These are phyloP conservation scores for Gnomoniopsis smithogilvyi DNA, from an alignment of 2,329 filamentous ascomycete genomes.

Conservation along the genomic window DNA sequence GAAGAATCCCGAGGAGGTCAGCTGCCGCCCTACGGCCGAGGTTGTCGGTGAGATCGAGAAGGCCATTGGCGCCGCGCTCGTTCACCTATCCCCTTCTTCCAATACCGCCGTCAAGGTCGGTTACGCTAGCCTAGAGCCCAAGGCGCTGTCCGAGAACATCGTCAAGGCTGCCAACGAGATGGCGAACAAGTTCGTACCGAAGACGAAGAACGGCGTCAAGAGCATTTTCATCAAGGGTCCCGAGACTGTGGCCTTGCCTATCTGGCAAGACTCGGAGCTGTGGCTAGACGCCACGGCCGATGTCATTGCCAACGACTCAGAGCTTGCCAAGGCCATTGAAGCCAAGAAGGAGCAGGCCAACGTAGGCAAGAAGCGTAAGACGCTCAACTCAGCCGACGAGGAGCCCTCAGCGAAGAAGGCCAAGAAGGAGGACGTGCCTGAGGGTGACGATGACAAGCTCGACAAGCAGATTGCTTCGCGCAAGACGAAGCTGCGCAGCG, in stretches of 20 bases:
- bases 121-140: slow-evolving; percentile 67
- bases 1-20: slow-evolving; percentile 38
- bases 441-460: slow-evolving; percentile 49
- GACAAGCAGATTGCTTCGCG: slow-evolving; percentile 59
- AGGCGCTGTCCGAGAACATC: slow-evolving; percentile 79
- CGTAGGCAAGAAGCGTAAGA: slow-evolving; percentile 64
- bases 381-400: slow-evolving; percentile 31
- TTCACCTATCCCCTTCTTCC: slow-evolving; percentile 74
- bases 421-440: slow-evolving; percentile 27
- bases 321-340: slow-evolving; percentile 42
- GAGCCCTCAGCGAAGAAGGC: slow-evolving; percentile 25
- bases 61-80: slow-evolving; percentile 71
- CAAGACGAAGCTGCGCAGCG: slow-evolving; percentile 56
- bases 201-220: slow-evolving; percentile 84
- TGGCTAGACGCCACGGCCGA: slow-evolving; percentile 78
- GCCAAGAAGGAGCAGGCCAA: slow-evolving; percentile 49
- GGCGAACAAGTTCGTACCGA: slow-evolving; percentile 75
- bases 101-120: slow-evolving; percentile 81
- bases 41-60: slow-evolving; percentile 80
- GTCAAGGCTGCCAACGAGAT: slow-evolving; percentile 66
- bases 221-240: slow-evolving; percentile 88
- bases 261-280: slow-evolving; percentile 90
- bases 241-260: slow-evolving; percentile 82
- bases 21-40: slow-evolving; percentile 55
- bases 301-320: slow-evolving; percentile 58